Evolutionary conservation across 2,329 filamentous ascomycete species (phyloP).

Genomic region (Penicillium palitans): DNA sequence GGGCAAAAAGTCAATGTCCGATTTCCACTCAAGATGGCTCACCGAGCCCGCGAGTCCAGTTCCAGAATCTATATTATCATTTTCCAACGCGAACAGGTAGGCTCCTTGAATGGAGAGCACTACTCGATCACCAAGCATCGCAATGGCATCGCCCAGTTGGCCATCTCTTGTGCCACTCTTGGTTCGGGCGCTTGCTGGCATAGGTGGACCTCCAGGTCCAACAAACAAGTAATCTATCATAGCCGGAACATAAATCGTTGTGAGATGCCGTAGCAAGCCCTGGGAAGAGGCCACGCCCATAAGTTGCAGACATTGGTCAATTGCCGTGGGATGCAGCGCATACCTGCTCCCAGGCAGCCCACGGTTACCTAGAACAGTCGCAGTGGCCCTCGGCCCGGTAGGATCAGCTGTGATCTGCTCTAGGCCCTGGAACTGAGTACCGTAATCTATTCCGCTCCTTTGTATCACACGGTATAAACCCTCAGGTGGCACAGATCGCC

Average conservation of each 20-base stretch:
- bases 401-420: conserved; percentile 5
- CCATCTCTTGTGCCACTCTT: not conserved
- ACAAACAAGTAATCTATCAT: conserved; percentile 10
- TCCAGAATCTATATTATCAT: not conserved
- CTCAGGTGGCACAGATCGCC: not conserved
- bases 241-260: conserved; percentile 10
- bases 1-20: not conserved
- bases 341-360: conserved; percentile 6
- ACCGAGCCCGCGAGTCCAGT: not conserved
- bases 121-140: not conserved
- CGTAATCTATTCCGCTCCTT: conserved; percentile 4
- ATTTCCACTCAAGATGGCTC: conserved; percentile 8
- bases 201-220: not conserved
- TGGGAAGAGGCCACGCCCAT: conserved; percentile 11
- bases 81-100: conserved; percentile 6
- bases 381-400: not conserved
- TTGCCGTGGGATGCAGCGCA: conserved; percentile 11
- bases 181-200: conserved; percentile 1
- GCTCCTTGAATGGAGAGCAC: not conserved
- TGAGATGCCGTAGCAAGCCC: conserved; percentile 3
- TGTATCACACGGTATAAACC: not conserved
- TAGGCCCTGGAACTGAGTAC: conserved; percentile 6
- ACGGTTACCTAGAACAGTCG: not conserved
- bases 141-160: not conserved
- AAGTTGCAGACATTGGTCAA: conserved; percentile 19